Evolutionary conservation across 2,329 filamentous ascomycete genomes (phyloP).

Genomic region (Boeremia exigua): DNA sequence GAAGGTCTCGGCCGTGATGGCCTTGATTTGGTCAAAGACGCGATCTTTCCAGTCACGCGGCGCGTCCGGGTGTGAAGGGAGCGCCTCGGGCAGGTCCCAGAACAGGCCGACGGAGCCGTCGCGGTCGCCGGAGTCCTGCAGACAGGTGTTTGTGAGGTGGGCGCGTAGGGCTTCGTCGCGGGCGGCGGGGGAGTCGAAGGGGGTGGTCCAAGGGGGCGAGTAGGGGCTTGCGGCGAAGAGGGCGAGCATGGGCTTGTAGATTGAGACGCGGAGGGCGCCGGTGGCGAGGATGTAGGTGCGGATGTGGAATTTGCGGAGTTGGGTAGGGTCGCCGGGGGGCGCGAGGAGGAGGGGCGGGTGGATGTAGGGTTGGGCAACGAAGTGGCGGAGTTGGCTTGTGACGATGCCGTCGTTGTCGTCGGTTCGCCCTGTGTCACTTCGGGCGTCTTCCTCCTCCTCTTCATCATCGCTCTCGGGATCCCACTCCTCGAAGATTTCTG

Average conservation of each 20-base stretch:
- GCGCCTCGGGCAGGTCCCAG: conserved; percentile 66
- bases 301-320: conserved; percentile 87
- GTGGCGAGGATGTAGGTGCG: conserved; percentile 86
- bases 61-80: not conserved
- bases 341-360: conserved; percentile 80
- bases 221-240: conserved; percentile 85
- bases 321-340: conserved; percentile 24
- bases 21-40: conserved; percentile 78
- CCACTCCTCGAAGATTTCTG: conserved; percentile 89
- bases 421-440: conserved; percentile 38
- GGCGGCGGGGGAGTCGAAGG: conserved; percentile 20
- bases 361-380: conserved; percentile 94
- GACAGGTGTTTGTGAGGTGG: conserved; percentile 94
- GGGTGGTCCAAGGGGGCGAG: conserved; percentile 61
- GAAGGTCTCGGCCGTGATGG: conserved; percentile 77
- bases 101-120: conserved; percentile 75
- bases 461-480: conserved; percentile 74
- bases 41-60: conserved; percentile 57
- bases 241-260: conserved; percentile 90
- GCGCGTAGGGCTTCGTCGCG: conserved; percentile 62
- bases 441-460: conserved; percentile 50
- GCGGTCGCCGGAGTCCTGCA: conserved; percentile 67
- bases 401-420: conserved; percentile 66
- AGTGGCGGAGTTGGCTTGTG: conserved; percentile 91
- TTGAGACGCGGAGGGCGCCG: conserved; percentile 79